Evolutionary conservation across 768 basidiomycete genomes (phyloP), one percentile per base, ranked within the genome.

Genomic region (Mycena pura): DNA sequence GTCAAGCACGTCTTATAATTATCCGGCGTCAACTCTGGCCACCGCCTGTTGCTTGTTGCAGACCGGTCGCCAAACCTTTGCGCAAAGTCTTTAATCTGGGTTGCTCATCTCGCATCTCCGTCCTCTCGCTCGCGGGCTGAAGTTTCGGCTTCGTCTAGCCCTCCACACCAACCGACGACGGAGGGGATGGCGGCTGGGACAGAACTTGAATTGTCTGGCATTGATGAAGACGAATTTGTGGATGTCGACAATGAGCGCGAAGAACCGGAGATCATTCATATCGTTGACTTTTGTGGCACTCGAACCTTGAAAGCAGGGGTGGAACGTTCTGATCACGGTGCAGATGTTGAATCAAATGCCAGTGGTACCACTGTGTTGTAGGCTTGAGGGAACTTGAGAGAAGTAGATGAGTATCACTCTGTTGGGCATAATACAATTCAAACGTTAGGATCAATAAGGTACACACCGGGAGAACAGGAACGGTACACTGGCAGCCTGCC

Each of bases 241-340:
- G 45, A 47, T n/a, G n/a, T n/a, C n/a, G n/a, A n/a, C n/a, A n/a
- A n/a, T n/a, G n/a, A n/a, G n/a, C n/a, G n/a, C n/a, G n/a, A n/a
- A 17, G 3, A 22, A 0, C n/a, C 48, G 19, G 2, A 5, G 8
- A 15, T 57, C 28, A 29, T 8, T 17, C 3, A 28, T 3, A 9
- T n/a, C n/a, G n/a, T 57, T 14, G 46, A 57, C 21, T 4, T 57
- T 13, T 10, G 36, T 9, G 55, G 55, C 55, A 31, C n/a, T n/a
- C n/a, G n/a, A n/a, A n/a, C n/a, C n/a, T n/a, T n/a, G n/a, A n/a
- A n/a, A n/a, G n/a, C n/a, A n/a, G n/a, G n/a, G n/a, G n/a, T n/a
- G n/a, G n/a, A n/a, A n/a, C n/a, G n/a, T n/a, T n/a, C n/a, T n/a
- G n/a, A n/a, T n/a, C n/a, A n/a, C n/a, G n/a, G n/a, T n/a, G n/a